Base-by-base conservation (phyloP, 208 protist species). In the Leishmania gerbilli region DNA sequence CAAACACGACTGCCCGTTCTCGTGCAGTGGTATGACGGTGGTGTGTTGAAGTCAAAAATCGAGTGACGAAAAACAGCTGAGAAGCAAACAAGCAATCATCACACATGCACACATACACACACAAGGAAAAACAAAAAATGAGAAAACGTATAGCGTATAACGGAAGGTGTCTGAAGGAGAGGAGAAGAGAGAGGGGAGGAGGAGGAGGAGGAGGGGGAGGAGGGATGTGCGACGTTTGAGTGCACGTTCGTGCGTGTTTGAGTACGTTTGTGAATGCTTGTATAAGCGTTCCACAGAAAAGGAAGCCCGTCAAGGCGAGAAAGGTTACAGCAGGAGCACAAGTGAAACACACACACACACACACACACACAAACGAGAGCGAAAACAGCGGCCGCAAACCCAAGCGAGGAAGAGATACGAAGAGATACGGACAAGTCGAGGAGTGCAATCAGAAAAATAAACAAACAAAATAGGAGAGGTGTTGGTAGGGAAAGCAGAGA, bases 251-350 rank as follows among this genome's bases (percentile, higher is more conserved):
- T 62, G 11, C 34, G 75, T 71, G 55, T 58, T 19, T 49, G 37
- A 55, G 60, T 71, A 27, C 53, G 58, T 71, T 45, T 79, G 21
- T 56, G 42, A 7, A 3, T 60, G 53, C 17, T 24, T 34, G 47
- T 79, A 53, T 79, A 56, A 72, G 47, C n/a, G 47, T 40, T 68
- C 62, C 8, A 40, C 31, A 68, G 62, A 68, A 40, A 72, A 6
- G 4, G 68, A 72, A 51, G 45, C 21, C 24, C 3, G 40, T 11
- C 17, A 27, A 31, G 27, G 68, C 4, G 24, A 49, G 21, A 21
- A 34, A 6, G 21, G 17, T 45, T 72, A 40, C 19, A 3, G 21
- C 19, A 19, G 67, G 2, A 72, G 68, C 24, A 51, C 40, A 31
- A 17, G 40, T 42, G 65, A 27, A 71, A 47, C n/a, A 17, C 11